Evolutionary conservation across 1,284 basidiomycete species (phyloP), one percentile per base, ranked within the genome.

Genomic region (Inonotus hispidus): DNA sequence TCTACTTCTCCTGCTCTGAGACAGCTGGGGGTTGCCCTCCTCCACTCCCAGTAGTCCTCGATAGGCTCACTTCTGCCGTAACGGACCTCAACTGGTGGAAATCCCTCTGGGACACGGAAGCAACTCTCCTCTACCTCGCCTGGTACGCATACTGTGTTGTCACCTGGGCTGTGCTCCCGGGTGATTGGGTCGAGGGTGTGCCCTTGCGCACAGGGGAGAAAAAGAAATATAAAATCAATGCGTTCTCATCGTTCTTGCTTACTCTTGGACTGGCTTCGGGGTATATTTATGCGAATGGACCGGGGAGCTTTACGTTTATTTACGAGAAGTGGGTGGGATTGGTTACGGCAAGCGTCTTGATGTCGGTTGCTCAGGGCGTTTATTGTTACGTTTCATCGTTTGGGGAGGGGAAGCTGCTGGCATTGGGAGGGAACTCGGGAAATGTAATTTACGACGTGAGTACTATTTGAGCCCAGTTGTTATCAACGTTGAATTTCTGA

Each of bases 311-410:
- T 75, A 93, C 95, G 1, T 92, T 95, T 75, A 72, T 97, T 63
- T 93, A 96, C 75, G 86, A 97, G 66, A 92, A 94, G 76, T 99
- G 91, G 88, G 76, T 94, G 45, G 94, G 94, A 49, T 85, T 99
- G 59, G 73, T 92, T 58, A 94, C 95, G 2, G 93, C 94, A 0
- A 83, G 93, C 1, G 69, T 97, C 35, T 68, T 87, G 68, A 95
- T 95, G 87, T 82, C 93, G 1, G 66, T 90, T 39, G 68, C 83
- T 25, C 94, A 96, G 73, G 92, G 84, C 0, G 65, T 85, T 45
- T 87, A 80, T 56, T 88, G 88, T 65, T 97, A 98, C 70, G 77
- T 77, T 14, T 74, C 76, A 52, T 94, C 92, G 25, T 98, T 90
- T 79, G 77, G 76, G 58, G 68, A 77, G 45, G 85, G 81, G 25